These are phyloP conservation scores for Neopestalotiopsis sp. DNA, from an alignment of 2,329 filamentous ascomycete species.

Conservation along the genomic window DNA sequence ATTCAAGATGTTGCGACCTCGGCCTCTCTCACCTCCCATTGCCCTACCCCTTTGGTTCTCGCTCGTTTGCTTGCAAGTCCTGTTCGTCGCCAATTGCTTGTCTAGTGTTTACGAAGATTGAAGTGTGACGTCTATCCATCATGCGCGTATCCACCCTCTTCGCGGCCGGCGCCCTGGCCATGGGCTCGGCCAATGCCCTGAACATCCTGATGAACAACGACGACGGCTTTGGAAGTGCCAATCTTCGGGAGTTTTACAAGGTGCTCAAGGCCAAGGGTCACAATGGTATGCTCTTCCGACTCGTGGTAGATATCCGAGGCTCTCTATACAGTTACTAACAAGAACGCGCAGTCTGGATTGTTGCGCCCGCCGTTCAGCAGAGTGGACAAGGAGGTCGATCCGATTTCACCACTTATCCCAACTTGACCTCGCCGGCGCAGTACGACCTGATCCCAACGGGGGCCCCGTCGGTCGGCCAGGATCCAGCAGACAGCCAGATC, in stretches of 20 bases:
- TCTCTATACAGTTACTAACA: not conserved
- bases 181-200: constrained; percentile 3
- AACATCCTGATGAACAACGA: constrained; percentile 35
- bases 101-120: not conserved
- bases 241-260: constrained; percentile 46
- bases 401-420: constrained; percentile 48
- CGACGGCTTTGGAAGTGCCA: constrained; percentile 47
- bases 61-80: not conserved
- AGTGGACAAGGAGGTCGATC: constrained; percentile 50
- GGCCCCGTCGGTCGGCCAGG: constrained; percentile 53
- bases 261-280: constrained; percentile 61
- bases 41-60: not conserved
- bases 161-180: not conserved
- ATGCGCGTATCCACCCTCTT: constrained; percentile 4
- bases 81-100: not conserved
- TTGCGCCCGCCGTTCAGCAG: constrained; percentile 47
- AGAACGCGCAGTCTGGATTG: constrained; percentile 44
- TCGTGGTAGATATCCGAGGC: no score
- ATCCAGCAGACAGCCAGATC: constrained; percentile 57
- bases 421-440: constrained; percentile 46
- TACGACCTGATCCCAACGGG: constrained; percentile 53
- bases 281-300: constrained; percentile 39
- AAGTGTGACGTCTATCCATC: not conserved
- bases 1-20: not conserved
- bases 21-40: not conserved